Percentiles rank a stretch among this genome's conserved stretches.
Conservation (phyloP, 2,329 filamentous ascomycete genomes). For the Diaporthe nobilis region DNA sequence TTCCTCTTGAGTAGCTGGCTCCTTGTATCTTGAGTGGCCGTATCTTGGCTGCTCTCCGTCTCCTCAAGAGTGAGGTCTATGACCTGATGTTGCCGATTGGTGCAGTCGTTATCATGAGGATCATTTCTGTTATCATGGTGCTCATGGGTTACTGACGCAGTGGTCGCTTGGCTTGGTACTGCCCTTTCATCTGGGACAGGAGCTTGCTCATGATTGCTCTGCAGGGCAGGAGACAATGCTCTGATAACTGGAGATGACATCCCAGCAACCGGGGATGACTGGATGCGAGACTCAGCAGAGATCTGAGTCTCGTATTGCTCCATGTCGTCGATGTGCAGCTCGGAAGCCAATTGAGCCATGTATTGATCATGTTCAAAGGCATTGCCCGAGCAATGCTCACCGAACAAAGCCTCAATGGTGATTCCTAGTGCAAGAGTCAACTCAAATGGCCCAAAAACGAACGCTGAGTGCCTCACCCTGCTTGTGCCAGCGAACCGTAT, state of each 20-base stretch:
- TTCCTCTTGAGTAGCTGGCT: conserved; percentile 16
- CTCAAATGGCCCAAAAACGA: background rate
- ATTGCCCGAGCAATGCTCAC: conserved; percentile 72
- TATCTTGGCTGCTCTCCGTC: background rate
- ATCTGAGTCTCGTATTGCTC: conserved; percentile 29
- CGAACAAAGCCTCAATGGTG: conserved; percentile 80
- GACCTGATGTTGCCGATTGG: background rate
- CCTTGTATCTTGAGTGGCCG: background rate
- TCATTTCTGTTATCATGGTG: background rate
- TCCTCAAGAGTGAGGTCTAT: conserved; percentile 35
- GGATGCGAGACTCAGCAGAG: conserved; percentile 24
- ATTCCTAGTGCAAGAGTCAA: conserved; percentile 54
- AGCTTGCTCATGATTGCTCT: background rate
- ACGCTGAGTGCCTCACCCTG: conserved; percentile 53
- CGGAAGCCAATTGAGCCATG: conserved; percentile 60
- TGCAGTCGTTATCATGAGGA: no score
- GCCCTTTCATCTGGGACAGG: background rate
- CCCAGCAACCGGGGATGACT: background rate
- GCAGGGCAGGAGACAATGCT: background rate
- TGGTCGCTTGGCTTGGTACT: background rate
- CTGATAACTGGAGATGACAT: background rate
- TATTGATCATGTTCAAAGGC: conserved; percentile 75
- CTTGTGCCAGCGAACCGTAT: conserved; percentile 72
- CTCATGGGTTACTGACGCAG: background rate
- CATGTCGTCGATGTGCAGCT: background rate